A percentile compares a stretch with the other conserved stretches of the same genome.
Evolutionary conservation across 305 asterid genomes (phyloP).

Genomic region (Striga hermonthica): DNA sequence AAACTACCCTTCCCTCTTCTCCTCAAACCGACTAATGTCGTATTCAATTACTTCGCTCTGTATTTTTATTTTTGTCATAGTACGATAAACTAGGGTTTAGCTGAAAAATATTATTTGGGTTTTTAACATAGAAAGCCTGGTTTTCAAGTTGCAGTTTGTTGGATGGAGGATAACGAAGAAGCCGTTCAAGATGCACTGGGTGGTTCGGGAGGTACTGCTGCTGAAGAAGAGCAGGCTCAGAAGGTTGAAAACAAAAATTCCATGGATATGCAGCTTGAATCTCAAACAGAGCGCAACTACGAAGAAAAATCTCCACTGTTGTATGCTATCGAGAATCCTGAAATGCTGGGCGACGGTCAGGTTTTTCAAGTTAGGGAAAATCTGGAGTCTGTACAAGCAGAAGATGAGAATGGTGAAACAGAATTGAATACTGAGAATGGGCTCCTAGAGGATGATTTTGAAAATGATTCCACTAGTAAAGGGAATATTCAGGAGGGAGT

Average conservation of each 20-base stretch:
- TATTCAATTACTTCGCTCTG: too few relatives aligned
- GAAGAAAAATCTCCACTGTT: conserved; percentile 21
- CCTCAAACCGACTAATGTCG: too few relatives aligned
- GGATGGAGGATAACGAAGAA: conserved; percentile 38
- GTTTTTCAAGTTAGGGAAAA: conserved; percentile 16
- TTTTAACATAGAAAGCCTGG: conserved; percentile 19
- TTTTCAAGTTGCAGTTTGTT: conserved; percentile 12
- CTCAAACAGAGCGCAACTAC: conserved; percentile 10
- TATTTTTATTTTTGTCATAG: too few relatives aligned
- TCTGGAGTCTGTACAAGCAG: conserved; percentile 31
- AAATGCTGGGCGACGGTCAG: conserved; percentile 26
- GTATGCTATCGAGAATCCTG: neutral
- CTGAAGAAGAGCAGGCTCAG: conserved; percentile 25
- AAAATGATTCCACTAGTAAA: conserved; percentile 14
- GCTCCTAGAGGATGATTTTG: conserved; percentile 32
- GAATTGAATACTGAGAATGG: conserved; percentile 33
- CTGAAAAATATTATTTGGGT: conserved; percentile 19
- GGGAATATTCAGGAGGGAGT: conserved; percentile 7
- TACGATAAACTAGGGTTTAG: conserved; percentile 32
- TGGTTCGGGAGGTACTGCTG: conserved; percentile 12
- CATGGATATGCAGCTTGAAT: conserved; percentile 30
- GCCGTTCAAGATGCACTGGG: conserved; percentile 28
- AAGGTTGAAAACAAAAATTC: conserved; percentile 23
- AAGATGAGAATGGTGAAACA: conserved; percentile 31
- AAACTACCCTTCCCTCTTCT: too few relatives aligned